These are phyloP conservation scores for Coemansia sp. DNA, from an alignment of 192 early-diverging fungal genomes.

Conservation along the genomic window DNA sequence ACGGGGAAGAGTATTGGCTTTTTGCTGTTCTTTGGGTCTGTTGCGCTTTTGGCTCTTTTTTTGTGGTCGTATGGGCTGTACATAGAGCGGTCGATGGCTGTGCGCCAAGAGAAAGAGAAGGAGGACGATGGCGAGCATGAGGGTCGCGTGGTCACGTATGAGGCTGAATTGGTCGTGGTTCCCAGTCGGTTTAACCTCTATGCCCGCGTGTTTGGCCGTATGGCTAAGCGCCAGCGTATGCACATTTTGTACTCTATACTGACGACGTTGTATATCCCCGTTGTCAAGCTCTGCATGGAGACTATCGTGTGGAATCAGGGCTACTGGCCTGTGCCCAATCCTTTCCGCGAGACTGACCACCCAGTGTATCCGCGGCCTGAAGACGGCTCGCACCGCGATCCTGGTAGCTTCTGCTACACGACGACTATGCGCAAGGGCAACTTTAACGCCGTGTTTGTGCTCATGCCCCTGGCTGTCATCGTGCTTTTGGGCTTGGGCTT, in stretches of 20 bases:
- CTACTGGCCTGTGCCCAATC: slow-evolving; percentile 58
- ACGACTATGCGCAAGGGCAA: slow-evolving; percentile 45
- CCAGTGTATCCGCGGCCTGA: slow-evolving; percentile 24
- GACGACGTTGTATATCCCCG: slow-evolving; percentile 57
- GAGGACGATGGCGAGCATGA: not conserved
- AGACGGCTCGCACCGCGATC: slow-evolving; percentile 24
- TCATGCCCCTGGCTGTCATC: slow-evolving; percentile 47
- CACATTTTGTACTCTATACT: slow-evolving; percentile 47
- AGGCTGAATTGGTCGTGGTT: slow-evolving; percentile 36
- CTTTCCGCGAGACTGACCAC: slow-evolving; percentile 42
- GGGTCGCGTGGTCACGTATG: slow-evolving; percentile 28
- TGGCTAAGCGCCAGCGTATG: slow-evolving; percentile 44
- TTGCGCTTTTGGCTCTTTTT: slow-evolving; percentile 18
- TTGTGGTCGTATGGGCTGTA: slow-evolving; percentile 50
- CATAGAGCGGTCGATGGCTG: slow-evolving; percentile 24
- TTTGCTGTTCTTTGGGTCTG: slow-evolving; percentile 40
- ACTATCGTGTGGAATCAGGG: slow-evolving; percentile 56
- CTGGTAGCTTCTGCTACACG: slow-evolving; percentile 53
- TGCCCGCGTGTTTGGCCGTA: slow-evolving; percentile 35
- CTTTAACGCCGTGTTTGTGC: slow-evolving; percentile 50
- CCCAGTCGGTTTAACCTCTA: slow-evolving; percentile 39
- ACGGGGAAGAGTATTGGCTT: slow-evolving; percentile 52
- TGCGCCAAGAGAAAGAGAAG: not conserved
- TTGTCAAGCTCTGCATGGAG: slow-evolving; percentile 55
- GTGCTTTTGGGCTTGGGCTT: slow-evolving; percentile 37